Evolutionary conservation across 2,329 filamentous ascomycete species (phyloP), one percentile per base, ranked within the genome.

Genomic region (Sporothrix variecibatus): DNA sequence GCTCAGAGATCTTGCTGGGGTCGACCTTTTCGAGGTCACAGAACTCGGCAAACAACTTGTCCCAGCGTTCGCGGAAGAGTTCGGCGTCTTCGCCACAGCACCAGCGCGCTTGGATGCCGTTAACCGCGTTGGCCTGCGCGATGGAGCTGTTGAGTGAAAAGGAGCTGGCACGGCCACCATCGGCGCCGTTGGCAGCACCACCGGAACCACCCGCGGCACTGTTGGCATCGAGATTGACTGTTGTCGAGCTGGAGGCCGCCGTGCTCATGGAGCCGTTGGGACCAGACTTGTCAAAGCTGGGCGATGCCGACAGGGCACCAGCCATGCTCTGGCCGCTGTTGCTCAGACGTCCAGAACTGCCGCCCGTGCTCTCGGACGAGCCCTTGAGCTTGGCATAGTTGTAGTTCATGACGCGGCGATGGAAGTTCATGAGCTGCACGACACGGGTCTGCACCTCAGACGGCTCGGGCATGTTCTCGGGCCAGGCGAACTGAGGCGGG

Each of bases 401-500:
- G 83, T 97, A 87, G 73, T 95, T 91, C 95, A 99, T 98, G 23
- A 99, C 94, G 72, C 91, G 89, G 28, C 95, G 93, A 81, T 98
- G 96, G 77, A 98, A 99, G 78, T 97, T 97, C 94, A 99, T 98
- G 77, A 99, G 84, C 79, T 97, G 93, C 46, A 98, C 94, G 1
- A 99, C 95, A 72, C 94, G 92, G 31, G 92, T 92, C 80, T 97
- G 94, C 3, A 99, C 96, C 78, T 97, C 91, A 34, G 94, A 97
- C 2, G 96, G 96, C 81, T 99, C 96, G 1, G 95, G 94, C 83
- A 96, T 96, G 77, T 96, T 95, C 58, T 94, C 90, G 1, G 96
- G 96, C 96, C 96, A 99, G n/a, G 96, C 94, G 81, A 99, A 99
- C 80, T 99, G 94, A 23, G 95, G 91, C 11, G 96, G 96, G 0